Evolutionary conservation across 2,329 filamentous ascomycete species (phyloP).

Genomic region (Hypoxylon sp.): DNA sequence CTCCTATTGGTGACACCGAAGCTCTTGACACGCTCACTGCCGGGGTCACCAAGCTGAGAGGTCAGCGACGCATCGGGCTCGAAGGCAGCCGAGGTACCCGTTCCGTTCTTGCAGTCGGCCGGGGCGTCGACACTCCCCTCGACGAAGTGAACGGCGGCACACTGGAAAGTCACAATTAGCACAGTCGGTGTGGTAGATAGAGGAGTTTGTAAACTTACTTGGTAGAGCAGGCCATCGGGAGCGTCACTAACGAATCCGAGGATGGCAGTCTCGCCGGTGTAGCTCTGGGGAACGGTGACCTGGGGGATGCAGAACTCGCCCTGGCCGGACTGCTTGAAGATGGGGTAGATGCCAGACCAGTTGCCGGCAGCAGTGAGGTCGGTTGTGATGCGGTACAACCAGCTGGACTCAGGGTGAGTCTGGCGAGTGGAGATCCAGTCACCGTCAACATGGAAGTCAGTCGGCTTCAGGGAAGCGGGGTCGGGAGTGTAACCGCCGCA

Average conservation of each 20-base stretch:
- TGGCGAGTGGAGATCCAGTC: slow-evolving; percentile 62
- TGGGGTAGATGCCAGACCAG: slow-evolving; percentile 67
- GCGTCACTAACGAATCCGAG: slow-evolving; percentile 64
- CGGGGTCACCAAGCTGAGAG: slow-evolving; percentile 45
- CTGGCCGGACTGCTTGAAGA: slow-evolving; percentile 65
- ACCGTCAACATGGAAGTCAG: slow-evolving; percentile 68
- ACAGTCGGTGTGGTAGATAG: background rate
- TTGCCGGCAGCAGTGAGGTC: slow-evolving; percentile 60
- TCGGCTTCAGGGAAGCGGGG: slow-evolving; percentile 53
- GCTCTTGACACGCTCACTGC: slow-evolving; percentile 35
- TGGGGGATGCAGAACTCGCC: slow-evolving; percentile 65
- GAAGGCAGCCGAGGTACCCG: slow-evolving; percentile 51
- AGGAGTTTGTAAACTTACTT: slow-evolving; percentile 55
- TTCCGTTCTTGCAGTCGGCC: slow-evolving; percentile 55
- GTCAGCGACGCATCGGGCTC: slow-evolving; percentile 49
- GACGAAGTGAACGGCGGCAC: slow-evolving; percentile 67
- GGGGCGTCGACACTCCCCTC: slow-evolving; percentile 51
- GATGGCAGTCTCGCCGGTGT: slow-evolving; percentile 66
- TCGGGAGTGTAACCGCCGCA: slow-evolving; percentile 67
- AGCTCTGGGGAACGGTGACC: slow-evolving; percentile 62
- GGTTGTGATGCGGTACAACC: slow-evolving; percentile 69
- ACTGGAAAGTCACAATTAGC: slow-evolving; percentile 53
- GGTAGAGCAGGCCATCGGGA: slow-evolving; percentile 67
- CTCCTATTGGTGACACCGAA: slow-evolving; percentile 39
- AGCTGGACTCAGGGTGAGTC: slow-evolving; percentile 65